Base-by-base conservation (phyloP, 2,329 filamentous ascomycete genomes). In the Catunica adiposa region DNA sequence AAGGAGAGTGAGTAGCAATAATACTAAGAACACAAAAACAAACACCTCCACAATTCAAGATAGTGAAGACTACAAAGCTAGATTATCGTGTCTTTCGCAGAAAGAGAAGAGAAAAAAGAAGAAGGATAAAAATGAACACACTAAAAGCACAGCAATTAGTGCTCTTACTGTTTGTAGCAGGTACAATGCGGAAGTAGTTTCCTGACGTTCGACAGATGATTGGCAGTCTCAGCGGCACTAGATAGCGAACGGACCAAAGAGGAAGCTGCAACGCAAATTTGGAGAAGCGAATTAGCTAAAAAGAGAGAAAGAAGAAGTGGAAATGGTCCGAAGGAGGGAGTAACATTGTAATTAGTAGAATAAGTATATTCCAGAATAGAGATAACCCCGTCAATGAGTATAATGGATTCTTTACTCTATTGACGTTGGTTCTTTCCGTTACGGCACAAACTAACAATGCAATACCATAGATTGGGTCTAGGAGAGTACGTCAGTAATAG, bases 31-130 rank as follows among this genome's bases (percentile, higher is more conserved):
- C 6, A 44, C 15, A 44, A 44, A 46, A 37, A 53, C 42, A 54
- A 38, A 4, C 7, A 51, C 8, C 9, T 17, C 44, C 44, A n/a
- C 22, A 9, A 48, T 20, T 46, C 44, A 48, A 48, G 29, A 34
- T 34, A 34, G 11, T 11, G 29, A 34, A n/a, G n/a, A n/a, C n/a
- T n/a, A n/a, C 42, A 46, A n/a, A 44, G 40, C 8, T 22, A 14
- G 9, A 48, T 15, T 48, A 48, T 48, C 44, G 44, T 48, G 44
- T 48, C 23, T 48, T 48, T 48, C 44, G 23, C 44, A 48, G 25
- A 23, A 23, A 34, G 26, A 37, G 8, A 15, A 11, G 25, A 11
- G 25, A 40, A 22, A 38, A 31, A 17, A 40, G 47, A 47, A 44
- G 22, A 17, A 20, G n/a, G 14, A 6, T 17, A 44, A 17, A 54